A percentile compares a stretch with the other conserved stretches of the same genome.
Conservation (phyloP, 805 yeast genomes). For the Kluyveromyces starmeri region DNA sequence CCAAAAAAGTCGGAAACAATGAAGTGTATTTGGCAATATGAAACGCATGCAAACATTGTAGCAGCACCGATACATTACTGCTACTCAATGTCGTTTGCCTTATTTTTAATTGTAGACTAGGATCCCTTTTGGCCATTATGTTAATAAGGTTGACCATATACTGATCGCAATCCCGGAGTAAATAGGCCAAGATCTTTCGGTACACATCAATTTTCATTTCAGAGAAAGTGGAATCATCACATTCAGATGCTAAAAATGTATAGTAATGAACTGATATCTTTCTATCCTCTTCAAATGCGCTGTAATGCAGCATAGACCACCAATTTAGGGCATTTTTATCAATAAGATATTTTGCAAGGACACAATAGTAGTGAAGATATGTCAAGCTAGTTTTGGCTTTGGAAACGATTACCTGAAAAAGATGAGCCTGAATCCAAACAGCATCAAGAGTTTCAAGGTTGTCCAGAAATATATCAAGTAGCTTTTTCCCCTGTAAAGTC, state of each 20-base stretch:
- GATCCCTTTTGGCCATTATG: slow-evolving; percentile 15
- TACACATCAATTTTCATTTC: slow-evolving; percentile 17
- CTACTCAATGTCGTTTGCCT: slow-evolving; percentile 2
- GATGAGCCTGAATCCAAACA: slow-evolving; percentile 18
- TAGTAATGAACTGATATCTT: slow-evolving; percentile 13
- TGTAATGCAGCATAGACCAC: slow-evolving; percentile 27
- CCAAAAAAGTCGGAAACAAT: slow-evolving; percentile 10
- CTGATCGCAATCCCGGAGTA: slow-evolving; percentile 8
- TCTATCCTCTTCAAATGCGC: slow-evolving; percentile 12
- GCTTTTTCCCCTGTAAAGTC: background rate
- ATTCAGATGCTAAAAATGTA: slow-evolving; percentile 12
- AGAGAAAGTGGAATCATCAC: slow-evolving; percentile 19
- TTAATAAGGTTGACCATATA: slow-evolving; percentile 11
- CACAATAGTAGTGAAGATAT: slow-evolving; percentile 21
- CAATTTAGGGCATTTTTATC: slow-evolving; percentile 18
- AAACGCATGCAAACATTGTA: slow-evolving; percentile 12
- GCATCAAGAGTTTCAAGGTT: slow-evolving; percentile 7
- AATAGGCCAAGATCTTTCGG: slow-evolving; percentile 1
- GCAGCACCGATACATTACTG: slow-evolving; percentile 7
- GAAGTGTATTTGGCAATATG: slow-evolving; percentile 10
- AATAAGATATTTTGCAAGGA: slow-evolving; percentile 17
- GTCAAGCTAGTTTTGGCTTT: slow-evolving; percentile 10
- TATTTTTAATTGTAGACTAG: slow-evolving; percentile 5
- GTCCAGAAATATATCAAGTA: slow-evolving; percentile 6
- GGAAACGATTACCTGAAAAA: slow-evolving; percentile 16